Evolutionary conservation across 1,284 basidiomycete genomes (phyloP).

Genomic region (Cryptococcus hybrid): DNA sequence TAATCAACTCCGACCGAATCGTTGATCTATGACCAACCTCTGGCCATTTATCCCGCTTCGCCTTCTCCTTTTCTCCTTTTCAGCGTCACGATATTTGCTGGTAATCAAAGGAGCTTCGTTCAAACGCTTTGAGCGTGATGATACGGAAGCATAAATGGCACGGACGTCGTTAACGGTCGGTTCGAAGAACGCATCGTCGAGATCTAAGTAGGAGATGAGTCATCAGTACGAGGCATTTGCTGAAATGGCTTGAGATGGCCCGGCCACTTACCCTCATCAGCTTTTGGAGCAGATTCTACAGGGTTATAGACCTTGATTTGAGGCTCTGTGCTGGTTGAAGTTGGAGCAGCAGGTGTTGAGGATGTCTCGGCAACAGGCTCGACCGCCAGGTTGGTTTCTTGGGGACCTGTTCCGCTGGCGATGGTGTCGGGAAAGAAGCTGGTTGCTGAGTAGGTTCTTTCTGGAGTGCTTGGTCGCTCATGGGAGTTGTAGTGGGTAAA

Average conservation of each 20-base stretch:
- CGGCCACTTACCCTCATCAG: slow-evolving; percentile 3
- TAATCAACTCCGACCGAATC: slow-evolving; percentile 2
- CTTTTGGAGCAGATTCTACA: slow-evolving; percentile 3
- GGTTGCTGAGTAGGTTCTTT: no score
- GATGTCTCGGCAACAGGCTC: background rate
- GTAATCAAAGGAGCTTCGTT: slow-evolving; percentile 46
- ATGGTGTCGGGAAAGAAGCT: no score
- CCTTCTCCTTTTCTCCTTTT: slow-evolving; percentile 29
- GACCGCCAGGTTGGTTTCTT: background rate
- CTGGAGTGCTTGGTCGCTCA: no score
- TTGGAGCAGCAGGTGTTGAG: slow-evolving; percentile 3
- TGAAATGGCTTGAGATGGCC: background rate
- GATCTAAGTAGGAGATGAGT: slow-evolving; percentile 11
- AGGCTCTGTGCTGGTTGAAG: background rate
- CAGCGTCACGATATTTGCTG: slow-evolving; percentile 40
- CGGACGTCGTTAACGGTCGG: slow-evolving; percentile 42
- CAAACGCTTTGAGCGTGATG: slow-evolving; percentile 30
- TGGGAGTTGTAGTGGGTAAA: no score
- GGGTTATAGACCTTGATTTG: slow-evolving; percentile 21
- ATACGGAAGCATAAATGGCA: slow-evolving; percentile 33
- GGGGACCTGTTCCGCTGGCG: slow-evolving; percentile 49
- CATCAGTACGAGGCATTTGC: background rate
- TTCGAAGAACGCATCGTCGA: slow-evolving; percentile 42
- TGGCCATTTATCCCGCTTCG: slow-evolving; percentile 46
- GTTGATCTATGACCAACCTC: background rate